Evolutionary conservation across 2,329 filamentous ascomycete genomes (phyloP), one percentile per base, ranked within the genome.

Genomic region (Alternaria longipes): DNA sequence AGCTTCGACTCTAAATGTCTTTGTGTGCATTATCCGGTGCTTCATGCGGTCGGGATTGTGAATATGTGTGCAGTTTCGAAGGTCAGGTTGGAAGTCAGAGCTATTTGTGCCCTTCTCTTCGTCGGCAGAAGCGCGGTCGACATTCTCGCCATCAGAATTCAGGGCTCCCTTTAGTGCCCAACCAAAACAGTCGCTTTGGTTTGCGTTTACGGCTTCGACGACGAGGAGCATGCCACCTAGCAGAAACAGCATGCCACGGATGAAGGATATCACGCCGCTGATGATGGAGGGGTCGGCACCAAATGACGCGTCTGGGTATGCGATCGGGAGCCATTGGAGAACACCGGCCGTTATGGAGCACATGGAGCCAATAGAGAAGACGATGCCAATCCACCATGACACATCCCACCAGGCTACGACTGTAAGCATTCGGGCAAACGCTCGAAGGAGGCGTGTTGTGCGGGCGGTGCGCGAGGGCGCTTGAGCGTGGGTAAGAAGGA

Each of bases 181-280:
- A 26, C 51, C 51, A 12, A 54, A 54, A n/a, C 51, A 54, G 16
- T 44, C 40, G 26, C 38, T 34, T n/a, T 54, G 40, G 14, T 44
- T 54, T 20, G 51, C 40, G 40, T 54, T 44, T 6, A 54, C 52
- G 20, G 52, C 40, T 54, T 54, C 28, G 18, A 54, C 52, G 14
- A 54, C 20, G 2, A 45, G 52, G 6, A 54, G 40, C 26, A 45
- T 32, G 28, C 52, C 52, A 6, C 52, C 52, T 14, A 54, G 14
- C 52, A 36, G 26, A 9, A 45, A 18, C 7, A 45, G n/a, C 28
- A 45, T 36, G 16, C 18, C 28, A 34, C 40, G 28, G 18, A 45
- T 9, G 22, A 52, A 52, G 34, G 22, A 52, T 14, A 52, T 14
- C 11, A 24, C 24, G 22, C 49, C 34, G 22, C 16, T 20, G 9